Conservation (phyloP, 179 eudicot genomes). For the Heliamphora pulchella region DNA sequence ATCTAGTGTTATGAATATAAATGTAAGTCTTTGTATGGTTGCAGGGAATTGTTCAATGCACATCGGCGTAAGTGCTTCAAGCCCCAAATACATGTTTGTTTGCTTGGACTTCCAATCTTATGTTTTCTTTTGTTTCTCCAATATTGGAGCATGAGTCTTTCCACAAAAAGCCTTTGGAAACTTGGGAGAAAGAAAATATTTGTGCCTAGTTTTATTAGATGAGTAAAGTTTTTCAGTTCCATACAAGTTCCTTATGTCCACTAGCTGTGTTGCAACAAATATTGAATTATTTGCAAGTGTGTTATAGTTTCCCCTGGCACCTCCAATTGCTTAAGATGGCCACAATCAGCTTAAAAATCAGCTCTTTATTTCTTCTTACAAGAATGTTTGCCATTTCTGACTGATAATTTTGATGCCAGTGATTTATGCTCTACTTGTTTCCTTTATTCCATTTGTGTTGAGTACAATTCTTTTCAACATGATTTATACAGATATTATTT, state of each 20-base stretch:
- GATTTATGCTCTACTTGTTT: not conserved
- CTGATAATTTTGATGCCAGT: not conserved
- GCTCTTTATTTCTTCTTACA: no score
- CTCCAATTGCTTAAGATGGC: not conserved
- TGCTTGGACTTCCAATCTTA: no score
- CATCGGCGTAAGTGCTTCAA: not conserved
- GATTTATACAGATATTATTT: constrained; percentile 55
- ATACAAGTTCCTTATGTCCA: constrained; percentile 6
- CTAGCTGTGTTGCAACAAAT: not conserved
- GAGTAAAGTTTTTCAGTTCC: constrained; percentile 1
- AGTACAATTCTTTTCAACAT: not conserved
- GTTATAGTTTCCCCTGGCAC: constrained; percentile 7
- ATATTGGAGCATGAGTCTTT: not conserved
- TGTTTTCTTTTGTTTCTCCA: not conserved
- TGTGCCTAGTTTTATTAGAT: not conserved
- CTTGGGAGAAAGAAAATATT: not conserved
- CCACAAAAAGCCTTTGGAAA: not conserved
- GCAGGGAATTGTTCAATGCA: not conserved
- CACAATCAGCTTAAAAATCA: not conserved
- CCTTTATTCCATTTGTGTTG: not conserved
- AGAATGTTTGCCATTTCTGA: not conserved
- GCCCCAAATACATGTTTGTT: no score
- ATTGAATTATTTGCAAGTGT: not conserved
- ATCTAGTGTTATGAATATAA: not conserved
- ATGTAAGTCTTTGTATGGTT: not conserved